phyloP scores from a whole-genome alignment of 23 red algal species.

The Pyropia haitanensis region DNA sequence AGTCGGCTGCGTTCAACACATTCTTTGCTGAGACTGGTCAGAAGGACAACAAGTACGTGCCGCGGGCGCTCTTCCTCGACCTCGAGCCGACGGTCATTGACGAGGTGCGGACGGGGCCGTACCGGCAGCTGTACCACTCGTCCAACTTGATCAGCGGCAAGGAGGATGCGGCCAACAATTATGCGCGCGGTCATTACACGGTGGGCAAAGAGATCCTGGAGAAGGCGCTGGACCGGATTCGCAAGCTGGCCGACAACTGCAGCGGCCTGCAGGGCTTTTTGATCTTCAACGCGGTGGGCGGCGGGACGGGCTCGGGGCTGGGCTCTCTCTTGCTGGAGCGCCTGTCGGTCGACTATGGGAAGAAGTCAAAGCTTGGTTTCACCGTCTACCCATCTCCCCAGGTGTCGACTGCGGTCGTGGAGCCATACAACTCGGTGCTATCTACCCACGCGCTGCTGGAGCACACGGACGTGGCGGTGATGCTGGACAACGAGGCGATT shows the following conservation, averaged over 20 bases:
- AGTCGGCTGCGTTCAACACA: slow-evolving; percentile 64
- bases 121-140: slow-evolving; percentile 83
- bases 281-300: slow-evolving; percentile 93
- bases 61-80: slow-evolving; percentile 93
- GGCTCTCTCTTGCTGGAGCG: slow-evolving; percentile 94
- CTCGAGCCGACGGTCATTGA: slow-evolving; percentile 97
- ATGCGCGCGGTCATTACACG: slow-evolving; percentile 98
- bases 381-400: slow-evolving; percentile 98
- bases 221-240: slow-evolving; percentile 82
- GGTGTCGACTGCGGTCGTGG: slow-evolving; percentile 94
- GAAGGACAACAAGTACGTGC: slow-evolving; percentile 69
- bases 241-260: slow-evolving; percentile 95
- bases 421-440: slow-evolving; percentile 99
- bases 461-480: slow-evolving; percentile 97
- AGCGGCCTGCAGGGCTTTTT: slow-evolving; percentile 88
- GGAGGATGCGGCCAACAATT: slow-evolving; percentile 99
- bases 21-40: slow-evolving; percentile 87
- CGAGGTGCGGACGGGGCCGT: slow-evolving; percentile 88
- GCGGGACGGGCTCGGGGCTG: slow-evolving; percentile 95
- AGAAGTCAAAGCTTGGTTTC: slow-evolving; percentile 98
- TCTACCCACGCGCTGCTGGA: slow-evolving; percentile 96
- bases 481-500: slow-evolving; percentile 98
- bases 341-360: slow-evolving; percentile 95
- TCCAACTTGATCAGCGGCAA: slow-evolving; percentile 91
- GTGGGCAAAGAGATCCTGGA: slow-evolving; percentile 98